These are phyloP conservation scores for Echeveria elegans DNA, from an alignment of 164 flowering plant genomes.

Conservation along the genomic window DNA sequence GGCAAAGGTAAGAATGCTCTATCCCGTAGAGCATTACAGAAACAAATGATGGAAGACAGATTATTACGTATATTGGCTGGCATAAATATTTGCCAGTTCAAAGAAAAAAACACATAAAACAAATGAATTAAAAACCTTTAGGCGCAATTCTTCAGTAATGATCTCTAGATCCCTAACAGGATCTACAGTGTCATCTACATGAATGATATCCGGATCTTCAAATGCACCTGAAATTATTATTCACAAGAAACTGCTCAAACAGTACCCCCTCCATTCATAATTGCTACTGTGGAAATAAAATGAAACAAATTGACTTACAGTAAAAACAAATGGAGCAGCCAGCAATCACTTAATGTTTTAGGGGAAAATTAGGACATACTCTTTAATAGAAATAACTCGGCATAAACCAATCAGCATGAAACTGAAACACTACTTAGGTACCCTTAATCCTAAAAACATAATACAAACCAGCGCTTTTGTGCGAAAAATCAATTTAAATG, in stretches of 20 bases:
- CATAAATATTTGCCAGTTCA: neutral
- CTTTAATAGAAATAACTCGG: no score
- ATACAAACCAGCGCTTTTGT: no score
- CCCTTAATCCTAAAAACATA: no score
- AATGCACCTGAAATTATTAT: conserved; percentile 62
- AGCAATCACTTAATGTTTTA: no score
- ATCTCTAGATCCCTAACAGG: conserved; percentile 94
- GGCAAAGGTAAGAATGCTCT: neutral
- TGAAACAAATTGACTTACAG: no score
- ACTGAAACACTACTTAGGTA: no score
- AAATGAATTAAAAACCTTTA: conserved; percentile 49
- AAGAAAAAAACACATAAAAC: neutral
- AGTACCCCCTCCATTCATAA: neutral
- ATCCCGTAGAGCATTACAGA: neutral
- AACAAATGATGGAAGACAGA: neutral
- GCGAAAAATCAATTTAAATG: no score
- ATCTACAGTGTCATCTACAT: conserved; percentile 90
- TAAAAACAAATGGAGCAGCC: no score
- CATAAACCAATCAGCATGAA: no score
- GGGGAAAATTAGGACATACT: no score
- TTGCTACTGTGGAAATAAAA: neutral
- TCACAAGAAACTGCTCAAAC: neutral
- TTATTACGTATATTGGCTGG: neutral
- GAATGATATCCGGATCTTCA: conserved; percentile 97
- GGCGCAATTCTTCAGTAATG: conserved; percentile 67